Evolutionary conservation across 495 filamentous ascomycete genomes (phyloP).

Genomic region (Penicillium parvum): DNA sequence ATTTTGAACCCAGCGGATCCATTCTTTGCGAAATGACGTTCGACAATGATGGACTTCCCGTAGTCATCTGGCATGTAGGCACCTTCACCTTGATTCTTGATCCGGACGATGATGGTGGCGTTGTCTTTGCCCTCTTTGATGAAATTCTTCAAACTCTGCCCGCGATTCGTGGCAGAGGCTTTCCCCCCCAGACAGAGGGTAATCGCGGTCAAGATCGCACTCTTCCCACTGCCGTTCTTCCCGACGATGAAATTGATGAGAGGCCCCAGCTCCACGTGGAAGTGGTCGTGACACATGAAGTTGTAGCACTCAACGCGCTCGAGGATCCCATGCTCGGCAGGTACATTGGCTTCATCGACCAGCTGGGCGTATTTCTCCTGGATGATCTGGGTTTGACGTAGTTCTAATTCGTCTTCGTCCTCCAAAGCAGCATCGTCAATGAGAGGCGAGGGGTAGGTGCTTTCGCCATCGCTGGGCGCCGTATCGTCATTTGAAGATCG

Average conservation of each 20-base stretch:
- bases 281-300: slow-evolving; percentile 88
- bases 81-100: slow-evolving; percentile 84
- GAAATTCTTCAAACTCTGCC: slow-evolving; percentile 84
- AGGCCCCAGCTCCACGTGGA: slow-evolving; percentile 78
- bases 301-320: slow-evolving; percentile 81
- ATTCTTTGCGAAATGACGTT: slow-evolving; percentile 78
- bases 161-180: slow-evolving; percentile 90
- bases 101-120: slow-evolving; percentile 64
- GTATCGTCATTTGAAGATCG: slow-evolving; percentile 18
- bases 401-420: slow-evolving; percentile 52
- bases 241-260: slow-evolving; percentile 97
- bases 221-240: slow-evolving; percentile 98
- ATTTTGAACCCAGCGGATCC: slow-evolving; percentile 82
- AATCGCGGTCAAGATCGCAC: slow-evolving; percentile 90
- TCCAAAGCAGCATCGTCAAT: slow-evolving; percentile 34
- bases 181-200: slow-evolving; percentile 93
- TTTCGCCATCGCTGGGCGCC: slow-evolving; percentile 23
- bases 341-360: slow-evolving; percentile 58
- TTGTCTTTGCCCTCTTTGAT: slow-evolving; percentile 83
- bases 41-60: slow-evolving; percentile 81
- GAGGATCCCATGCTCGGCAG: slow-evolving; percentile 80
- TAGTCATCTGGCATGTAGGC: slow-evolving; percentile 80
- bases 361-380: slow-evolving; percentile 51
- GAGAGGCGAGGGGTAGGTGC: slow-evolving; percentile 26
- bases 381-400: slow-evolving; percentile 68